These are phyloP conservation scores for Hyaloperonospora brassicae DNA, from an alignment of 352 stramenopile genomes.

Conservation along the genomic window DNA sequence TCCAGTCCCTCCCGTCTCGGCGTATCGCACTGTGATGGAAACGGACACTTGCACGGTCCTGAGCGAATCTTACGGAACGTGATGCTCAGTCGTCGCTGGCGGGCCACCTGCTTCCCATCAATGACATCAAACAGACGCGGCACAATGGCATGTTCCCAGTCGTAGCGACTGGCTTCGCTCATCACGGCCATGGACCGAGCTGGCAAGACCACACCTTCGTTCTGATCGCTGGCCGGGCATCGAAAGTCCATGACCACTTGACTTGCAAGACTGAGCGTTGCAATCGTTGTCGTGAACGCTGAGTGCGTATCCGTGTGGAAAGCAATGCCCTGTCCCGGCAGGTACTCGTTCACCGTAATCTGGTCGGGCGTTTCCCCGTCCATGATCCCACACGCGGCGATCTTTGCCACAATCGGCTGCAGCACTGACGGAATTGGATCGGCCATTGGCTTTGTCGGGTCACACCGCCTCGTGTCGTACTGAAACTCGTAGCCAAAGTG, in stretches of 20 bases:
- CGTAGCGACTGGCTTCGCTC: slow-evolving; percentile 75
- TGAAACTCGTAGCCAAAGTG: slow-evolving; percentile 86
- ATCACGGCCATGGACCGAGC: slow-evolving; percentile 77
- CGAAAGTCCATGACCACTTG: slow-evolving; percentile 85
- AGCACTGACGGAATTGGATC: slow-evolving; percentile 41
- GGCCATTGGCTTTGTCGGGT: slow-evolving; percentile 37
- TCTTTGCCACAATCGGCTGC: slow-evolving; percentile 39
- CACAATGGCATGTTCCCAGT: slow-evolving; percentile 84
- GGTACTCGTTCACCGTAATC: slow-evolving; percentile 87
- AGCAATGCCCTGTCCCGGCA: slow-evolving; percentile 82
- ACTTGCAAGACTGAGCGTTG: slow-evolving; percentile 64
- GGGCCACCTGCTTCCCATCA: slow-evolving; percentile 54
- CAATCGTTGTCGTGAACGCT: slow-evolving; percentile 78
- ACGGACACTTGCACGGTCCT: slow-evolving; percentile 58
- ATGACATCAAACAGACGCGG: slow-evolving; percentile 81
- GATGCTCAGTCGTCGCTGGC: slow-evolving; percentile 68
- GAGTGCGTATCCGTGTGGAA: slow-evolving; percentile 86
- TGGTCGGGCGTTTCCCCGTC: slow-evolving; percentile 51
- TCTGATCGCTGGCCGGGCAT: slow-evolving; percentile 41
- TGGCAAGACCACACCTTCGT: slow-evolving; percentile 59
- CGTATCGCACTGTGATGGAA: slow-evolving; percentile 62
- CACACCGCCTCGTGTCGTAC: slow-evolving; percentile 71
- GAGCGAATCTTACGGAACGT: slow-evolving; percentile 83
- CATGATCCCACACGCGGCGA: slow-evolving; percentile 47
- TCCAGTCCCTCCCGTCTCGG: slow-evolving; percentile 11